Percentiles rank a stretch among this genome's conserved stretches.
These are phyloP conservation scores for Arthrobotrys sinensis DNA, from an alignment of 2,329 filamentous ascomycete genomes.

Conservation along the genomic window DNA sequence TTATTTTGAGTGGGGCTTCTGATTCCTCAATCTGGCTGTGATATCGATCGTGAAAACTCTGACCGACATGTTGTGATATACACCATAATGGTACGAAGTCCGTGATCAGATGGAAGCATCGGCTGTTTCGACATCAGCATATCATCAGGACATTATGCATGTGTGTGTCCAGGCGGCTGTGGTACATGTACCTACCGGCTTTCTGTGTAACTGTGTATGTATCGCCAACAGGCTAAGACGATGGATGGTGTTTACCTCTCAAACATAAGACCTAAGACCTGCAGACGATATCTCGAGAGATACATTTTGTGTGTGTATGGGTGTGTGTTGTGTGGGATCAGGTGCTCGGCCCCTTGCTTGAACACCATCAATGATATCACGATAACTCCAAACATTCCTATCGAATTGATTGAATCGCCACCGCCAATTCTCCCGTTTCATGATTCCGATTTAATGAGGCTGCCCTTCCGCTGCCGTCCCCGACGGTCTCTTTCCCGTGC, in stretches of 20 bases:
- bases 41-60: constrained; percentile 35
- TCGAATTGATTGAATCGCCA: constrained; percentile 9
- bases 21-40: constrained; percentile 35
- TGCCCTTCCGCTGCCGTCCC: constrained; percentile 1
- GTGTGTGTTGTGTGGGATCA: constrained; percentile 2
- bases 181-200: constrained; percentile 18
- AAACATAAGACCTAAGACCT: constrained; percentile 12
- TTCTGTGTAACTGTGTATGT: constrained; percentile 10
- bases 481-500: constrained; percentile 14
- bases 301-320: background rate
- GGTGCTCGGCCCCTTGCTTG: constrained; percentile 35
- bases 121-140: constrained; percentile 13
- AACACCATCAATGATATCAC: constrained; percentile 34
- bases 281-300: constrained; percentile 4
- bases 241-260: constrained; percentile 6
- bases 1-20: constrained; percentile 51
- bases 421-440: constrained; percentile 9
- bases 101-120: constrained; percentile 36
- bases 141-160: constrained; percentile 10
- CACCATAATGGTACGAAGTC: constrained; percentile 11
- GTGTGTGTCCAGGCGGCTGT: background rate
- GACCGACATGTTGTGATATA: constrained; percentile 16
- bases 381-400: constrained; percentile 10
- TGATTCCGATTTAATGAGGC: constrained; percentile 13
- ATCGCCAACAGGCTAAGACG: background rate